Evolutionary conservation across 73 alveolate species (phyloP).

Genomic region (Vitrella brassicaformis): DNA sequence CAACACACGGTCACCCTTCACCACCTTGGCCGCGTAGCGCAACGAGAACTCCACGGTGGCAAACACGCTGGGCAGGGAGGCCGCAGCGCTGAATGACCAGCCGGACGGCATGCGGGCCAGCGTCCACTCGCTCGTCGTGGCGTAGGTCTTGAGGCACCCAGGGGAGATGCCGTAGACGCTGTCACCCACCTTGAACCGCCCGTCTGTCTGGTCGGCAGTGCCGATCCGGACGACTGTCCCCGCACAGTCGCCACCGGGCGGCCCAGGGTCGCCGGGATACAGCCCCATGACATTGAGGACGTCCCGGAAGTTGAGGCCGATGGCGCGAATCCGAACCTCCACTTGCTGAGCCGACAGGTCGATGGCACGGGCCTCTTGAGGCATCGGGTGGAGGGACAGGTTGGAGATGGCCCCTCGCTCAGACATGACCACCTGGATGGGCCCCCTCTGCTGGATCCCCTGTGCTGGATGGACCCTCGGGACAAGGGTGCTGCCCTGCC

Average conservation of each 20-base stretch:
- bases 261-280: conserved; percentile 39
- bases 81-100: conserved; percentile 15
- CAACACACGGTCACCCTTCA: conserved; percentile 6
- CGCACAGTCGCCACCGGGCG: conserved; percentile 31
- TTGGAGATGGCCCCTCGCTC: background rate
- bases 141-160: conserved; percentile 33
- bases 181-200: conserved; percentile 11
- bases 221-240: conserved; percentile 20
- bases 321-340: conserved; percentile 5
- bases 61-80: conserved; percentile 9
- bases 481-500: background rate
- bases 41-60: conserved; percentile 1
- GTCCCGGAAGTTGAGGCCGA: conserved; percentile 36
- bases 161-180: conserved; percentile 29
- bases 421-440: background rate
- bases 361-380: background rate
- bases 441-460: background rate
- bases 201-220: background rate
- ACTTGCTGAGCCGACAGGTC: too few relatives aligned
- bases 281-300: conserved; percentile 32
- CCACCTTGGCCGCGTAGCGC: background rate
- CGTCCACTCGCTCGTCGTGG: conserved; percentile 14
- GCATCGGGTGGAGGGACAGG: background rate
- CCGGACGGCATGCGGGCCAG: conserved; percentile 17
- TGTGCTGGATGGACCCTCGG: too few relatives aligned